Base-by-base conservation (phyloP, 495 filamentous ascomycete genomes). In the Friedmanniomyces endolithicus region DNA sequence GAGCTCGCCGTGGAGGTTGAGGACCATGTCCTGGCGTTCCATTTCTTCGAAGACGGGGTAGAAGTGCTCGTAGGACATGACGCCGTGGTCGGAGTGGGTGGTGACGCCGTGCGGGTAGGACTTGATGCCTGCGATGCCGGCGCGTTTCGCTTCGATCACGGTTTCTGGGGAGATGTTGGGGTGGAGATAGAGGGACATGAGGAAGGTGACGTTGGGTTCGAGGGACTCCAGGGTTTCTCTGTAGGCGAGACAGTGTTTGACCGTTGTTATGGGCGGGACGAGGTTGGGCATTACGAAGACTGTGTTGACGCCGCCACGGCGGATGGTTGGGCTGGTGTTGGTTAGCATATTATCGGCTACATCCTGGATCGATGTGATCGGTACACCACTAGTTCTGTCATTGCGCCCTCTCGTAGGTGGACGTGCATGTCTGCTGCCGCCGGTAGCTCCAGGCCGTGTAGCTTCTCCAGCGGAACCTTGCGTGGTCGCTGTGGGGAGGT, bases 141-240 rank as follows among this genome's bases (percentile, higher is more conserved):
- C 75, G 50, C 70, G 67, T 63, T 81, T 83, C 24, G 88, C 88
- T 61, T 85, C 79, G 43, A 76, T 74, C 53, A 96, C 87, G 12
- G 80, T 80, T 33, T 85, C 84, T 6, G 89, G 85, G 2, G 85
- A 94, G 48, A 95, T 77, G 25, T 72, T 77, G 44, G 83, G 75
- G 63, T 87, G 83, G 34, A 94, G 79, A 66, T 92, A 96, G 24
- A 96, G 75, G 3, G 87, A 85, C 89, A 96, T 94, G 53, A 95
- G 78, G 64, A 81, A 95, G 53, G 77, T 81, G 41, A 95, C 82
- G 34, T 78, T 75, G 0, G 84, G 82, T 47, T 84, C 85, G 59
- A 90, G 71, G 49, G 76, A 72, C 59, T 77, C 70, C 47, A 96
- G 76, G 9, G 74, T 72, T 49, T 74, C 68, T 60, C 84, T 76